Evolutionary conservation across 768 basidiomycete species (phyloP).

Genomic region (Dentipellis fragilis): DNA sequence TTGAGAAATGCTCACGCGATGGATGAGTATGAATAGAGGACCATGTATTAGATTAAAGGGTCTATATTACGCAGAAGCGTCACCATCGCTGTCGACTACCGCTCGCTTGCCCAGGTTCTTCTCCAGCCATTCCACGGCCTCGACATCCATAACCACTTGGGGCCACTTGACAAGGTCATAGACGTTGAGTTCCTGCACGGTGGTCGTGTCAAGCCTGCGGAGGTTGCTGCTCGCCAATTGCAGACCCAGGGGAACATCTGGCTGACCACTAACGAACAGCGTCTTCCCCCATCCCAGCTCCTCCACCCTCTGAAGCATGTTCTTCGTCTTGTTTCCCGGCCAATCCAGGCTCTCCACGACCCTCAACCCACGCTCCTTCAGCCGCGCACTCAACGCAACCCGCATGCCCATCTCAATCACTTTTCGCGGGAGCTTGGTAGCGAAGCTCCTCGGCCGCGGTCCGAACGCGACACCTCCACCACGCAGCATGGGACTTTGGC

Average conservation of each 20-base stretch:
- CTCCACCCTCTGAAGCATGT: slow-evolving; percentile 52
- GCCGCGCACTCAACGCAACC: slow-evolving; percentile 76
- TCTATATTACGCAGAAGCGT: too few relatives aligned
- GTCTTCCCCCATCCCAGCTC: slow-evolving; percentile 59
- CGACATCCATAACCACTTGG: slow-evolving; percentile 69
- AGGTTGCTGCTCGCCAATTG: slow-evolving; percentile 62
- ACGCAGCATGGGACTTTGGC: slow-evolving; percentile 74
- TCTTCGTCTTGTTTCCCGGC: slow-evolving; percentile 65
- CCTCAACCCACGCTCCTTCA: slow-evolving; percentile 64
- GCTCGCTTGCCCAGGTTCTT: slow-evolving; percentile 40
- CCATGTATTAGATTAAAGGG: too few relatives aligned
- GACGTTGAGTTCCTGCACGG: slow-evolving; percentile 58
- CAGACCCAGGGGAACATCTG: slow-evolving; percentile 43
- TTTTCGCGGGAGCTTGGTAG: slow-evolving; percentile 87
- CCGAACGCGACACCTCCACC: slow-evolving; percentile 93
- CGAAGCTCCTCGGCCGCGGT: slow-evolving; percentile 85
- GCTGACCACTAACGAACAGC: slow-evolving; percentile 64
- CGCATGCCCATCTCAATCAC: slow-evolving; percentile 90
- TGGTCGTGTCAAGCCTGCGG: slow-evolving; percentile 51
- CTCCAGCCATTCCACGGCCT: slow-evolving; percentile 75
- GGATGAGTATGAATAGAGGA: too few relatives aligned
- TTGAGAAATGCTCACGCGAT: too few relatives aligned
- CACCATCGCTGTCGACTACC: neutral
- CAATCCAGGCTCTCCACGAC: slow-evolving; percentile 66
- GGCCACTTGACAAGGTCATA: slow-evolving; percentile 83